Base-by-base conservation (phyloP, 2,329 filamentous ascomycete species). In the Pleomassaria siparia region DNA sequence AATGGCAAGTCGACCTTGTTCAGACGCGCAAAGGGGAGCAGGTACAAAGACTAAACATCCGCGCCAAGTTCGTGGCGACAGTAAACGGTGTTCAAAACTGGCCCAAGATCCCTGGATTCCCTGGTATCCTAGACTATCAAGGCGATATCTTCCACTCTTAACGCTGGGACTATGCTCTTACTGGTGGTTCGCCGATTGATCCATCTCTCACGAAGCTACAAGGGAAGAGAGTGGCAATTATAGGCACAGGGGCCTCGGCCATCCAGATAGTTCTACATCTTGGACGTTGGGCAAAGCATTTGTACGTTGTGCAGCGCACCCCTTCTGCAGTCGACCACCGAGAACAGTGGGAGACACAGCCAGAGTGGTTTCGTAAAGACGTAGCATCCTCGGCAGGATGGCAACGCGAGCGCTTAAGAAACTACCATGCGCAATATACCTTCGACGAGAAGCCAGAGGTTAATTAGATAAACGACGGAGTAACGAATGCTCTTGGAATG, bases 291-390 rank as follows among this genome's bases (percentile, higher is more conserved):
- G 74, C 77, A 0, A 74, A 78, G 40, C 37, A 40, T 12, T n/a
- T 40, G 15, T 40, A 75, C 52, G 78, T 83, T 13, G 74, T 83
- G 56, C 80, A 83, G 58, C 75, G 80, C 2, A 83, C 80, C 3
- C 79, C 80, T 9, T 20, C 45, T 4, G 30, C 24, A 9, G 69
- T 75, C 5, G 64, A 69, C 44, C 46, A 43, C 11, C 65, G 70
- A 10, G 53, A 59, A 28, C 68, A 76, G 22, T 54, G 62, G 4
- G 46, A 62, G 1, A 80, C 74, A 0, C 73, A 80, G 32, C 63
- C 64, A 0, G 66, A 70, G 11, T 66, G 71, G 40, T 82, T 73
- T 67, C 57, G 50, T 32, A 62, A 57, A 61, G 56, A 63, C 6
- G 63, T 74, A 2, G 55, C 53, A 8, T 40, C 40, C 12, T 43